These are phyloP conservation scores for Barnettozyma wickerhamii DNA, from an alignment of 805 yeast genomes.

Conservation along the genomic window DNA sequence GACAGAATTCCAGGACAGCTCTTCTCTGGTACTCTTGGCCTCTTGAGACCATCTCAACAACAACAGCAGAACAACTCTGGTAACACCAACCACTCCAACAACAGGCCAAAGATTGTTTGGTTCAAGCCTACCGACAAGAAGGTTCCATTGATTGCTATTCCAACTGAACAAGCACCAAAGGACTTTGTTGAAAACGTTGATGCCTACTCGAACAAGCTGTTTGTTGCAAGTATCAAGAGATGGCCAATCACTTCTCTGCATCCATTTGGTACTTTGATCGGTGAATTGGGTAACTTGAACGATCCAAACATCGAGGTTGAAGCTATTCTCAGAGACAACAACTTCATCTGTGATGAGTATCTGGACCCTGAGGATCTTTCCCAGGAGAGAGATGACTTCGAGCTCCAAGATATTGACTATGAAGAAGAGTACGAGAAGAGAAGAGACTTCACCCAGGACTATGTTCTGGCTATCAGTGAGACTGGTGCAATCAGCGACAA, in stretches of 20 bases:
- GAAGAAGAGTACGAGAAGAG: constrained; percentile 34
- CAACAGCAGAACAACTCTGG: constrained; percentile 25
- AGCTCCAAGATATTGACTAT: constrained; percentile 27
- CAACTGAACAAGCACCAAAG: constrained; percentile 95
- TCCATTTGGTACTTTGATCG: constrained; percentile 92
- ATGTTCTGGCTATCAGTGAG: constrained; percentile 59
- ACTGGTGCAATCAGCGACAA: constrained; percentile 61
- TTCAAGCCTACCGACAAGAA: constrained; percentile 98
- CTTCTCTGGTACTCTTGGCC: constrained; percentile 90
- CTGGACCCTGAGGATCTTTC: constrained; percentile 28
- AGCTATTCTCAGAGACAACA: constrained; percentile 84
- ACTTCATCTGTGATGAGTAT: constrained; percentile 78
- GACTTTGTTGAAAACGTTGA: constrained; percentile 94
- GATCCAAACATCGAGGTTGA: constrained; percentile 77
- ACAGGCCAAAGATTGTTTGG: constrained; percentile 94
- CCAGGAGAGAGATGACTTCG: constrained; percentile 28
- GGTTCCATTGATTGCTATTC: constrained; percentile 96
- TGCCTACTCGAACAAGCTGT: constrained; percentile 69
- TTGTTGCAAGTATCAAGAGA: constrained; percentile 93
- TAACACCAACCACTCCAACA: constrained; percentile 12
- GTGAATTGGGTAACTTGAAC: constrained; percentile 78
- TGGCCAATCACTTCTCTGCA: constrained; percentile 99
- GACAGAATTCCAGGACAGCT: constrained; percentile 97
- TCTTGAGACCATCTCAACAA: constrained; percentile 93
- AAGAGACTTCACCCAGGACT: constrained; percentile 52